These are phyloP conservation scores for Suillus fuscotomentosus DNA, from an alignment of 768 basidiomycete genomes.

Conservation along the genomic window DNA sequence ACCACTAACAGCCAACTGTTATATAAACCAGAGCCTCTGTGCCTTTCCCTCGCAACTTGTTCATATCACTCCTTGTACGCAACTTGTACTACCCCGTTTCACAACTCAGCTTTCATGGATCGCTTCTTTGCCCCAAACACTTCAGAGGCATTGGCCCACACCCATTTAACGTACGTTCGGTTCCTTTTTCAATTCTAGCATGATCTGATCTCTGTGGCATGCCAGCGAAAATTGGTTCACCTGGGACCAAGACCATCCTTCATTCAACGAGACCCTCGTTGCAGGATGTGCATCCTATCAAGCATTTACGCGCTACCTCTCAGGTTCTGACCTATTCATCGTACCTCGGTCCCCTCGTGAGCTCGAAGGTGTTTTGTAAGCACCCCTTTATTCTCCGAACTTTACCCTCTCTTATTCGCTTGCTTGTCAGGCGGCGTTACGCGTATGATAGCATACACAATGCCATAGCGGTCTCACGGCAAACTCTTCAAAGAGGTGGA, in stretches of 20 bases:
- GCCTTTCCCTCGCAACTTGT: not conserved
- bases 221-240: conserved; percentile 62
- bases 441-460: conserved; percentile 82
- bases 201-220: conserved; percentile 17
- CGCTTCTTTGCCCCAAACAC: conserved; percentile 72
- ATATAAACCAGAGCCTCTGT: not conserved
- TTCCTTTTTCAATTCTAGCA: not conserved
- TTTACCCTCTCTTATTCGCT: conserved; percentile 8
- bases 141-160: conserved; percentile 71
- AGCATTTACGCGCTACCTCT: conserved; percentile 72
- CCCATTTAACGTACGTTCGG: conserved; percentile 57
- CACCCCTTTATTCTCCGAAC: conserved; percentile 11
- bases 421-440: conserved; percentile 58
- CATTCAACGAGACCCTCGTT: conserved; percentile 70
- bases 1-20: not conserved
- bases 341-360: conserved; percentile 62
- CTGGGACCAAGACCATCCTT: conserved; percentile 72
- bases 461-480: conserved; percentile 67
- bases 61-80: too few relatives aligned
- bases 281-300: conserved; percentile 80
- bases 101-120: conserved; percentile 45
- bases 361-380: conserved; percentile 72
- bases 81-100: not conserved
- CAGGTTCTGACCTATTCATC: conserved; percentile 69
- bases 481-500: conserved; percentile 55